These are phyloP conservation scores for Aspergillus neotritici DNA, from an alignment of 2,329 filamentous ascomycete genomes.

Conservation along the genomic window DNA sequence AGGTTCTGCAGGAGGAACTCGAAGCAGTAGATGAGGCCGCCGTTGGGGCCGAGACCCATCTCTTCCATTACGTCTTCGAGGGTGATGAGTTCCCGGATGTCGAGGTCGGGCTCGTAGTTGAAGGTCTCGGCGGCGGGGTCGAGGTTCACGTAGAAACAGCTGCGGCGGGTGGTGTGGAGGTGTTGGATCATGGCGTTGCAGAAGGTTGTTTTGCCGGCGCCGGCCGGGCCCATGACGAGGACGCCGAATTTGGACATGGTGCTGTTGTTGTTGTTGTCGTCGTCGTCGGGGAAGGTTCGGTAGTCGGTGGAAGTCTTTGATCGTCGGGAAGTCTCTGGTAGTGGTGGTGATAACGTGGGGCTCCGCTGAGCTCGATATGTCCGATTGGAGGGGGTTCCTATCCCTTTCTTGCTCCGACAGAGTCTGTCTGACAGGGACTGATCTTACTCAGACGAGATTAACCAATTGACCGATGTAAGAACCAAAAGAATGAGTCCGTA, in stretches of 20 bases:
- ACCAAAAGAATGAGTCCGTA: too few species aligned
- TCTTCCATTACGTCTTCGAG: constrained; percentile 97
- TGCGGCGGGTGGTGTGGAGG: constrained; percentile 82
- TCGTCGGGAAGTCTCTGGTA: neutral
- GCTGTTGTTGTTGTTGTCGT: neutral
- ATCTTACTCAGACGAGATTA: too few species aligned
- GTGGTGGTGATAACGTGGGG: too few species aligned
- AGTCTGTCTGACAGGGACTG: too few species aligned
- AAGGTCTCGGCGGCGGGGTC: constrained; percentile 94
- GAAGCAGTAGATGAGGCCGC: constrained; percentile 92
- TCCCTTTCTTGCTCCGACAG: too few species aligned
- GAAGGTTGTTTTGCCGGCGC: constrained; percentile 96
- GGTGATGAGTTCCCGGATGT: constrained; percentile 91
- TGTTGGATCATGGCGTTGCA: constrained; percentile 90
- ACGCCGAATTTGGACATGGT: constrained; percentile 88
- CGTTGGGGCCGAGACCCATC: constrained; percentile 82
- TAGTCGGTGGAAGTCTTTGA: neutral
- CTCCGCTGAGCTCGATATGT: too few species aligned
- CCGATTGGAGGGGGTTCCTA: too few species aligned
- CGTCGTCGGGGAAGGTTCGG: neutral
- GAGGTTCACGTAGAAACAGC: constrained; percentile 96
- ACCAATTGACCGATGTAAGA: too few species aligned
- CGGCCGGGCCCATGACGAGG: constrained; percentile 93
- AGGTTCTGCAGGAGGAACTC: constrained; percentile 93
- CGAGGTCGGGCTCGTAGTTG: constrained; percentile 82